A percentile compares a stretch with the other conserved stretches of the same genome.
These are phyloP conservation scores for Vitis rotundifolia DNA, from an alignment of 164 flowering plant species.

Conservation along the genomic window DNA sequence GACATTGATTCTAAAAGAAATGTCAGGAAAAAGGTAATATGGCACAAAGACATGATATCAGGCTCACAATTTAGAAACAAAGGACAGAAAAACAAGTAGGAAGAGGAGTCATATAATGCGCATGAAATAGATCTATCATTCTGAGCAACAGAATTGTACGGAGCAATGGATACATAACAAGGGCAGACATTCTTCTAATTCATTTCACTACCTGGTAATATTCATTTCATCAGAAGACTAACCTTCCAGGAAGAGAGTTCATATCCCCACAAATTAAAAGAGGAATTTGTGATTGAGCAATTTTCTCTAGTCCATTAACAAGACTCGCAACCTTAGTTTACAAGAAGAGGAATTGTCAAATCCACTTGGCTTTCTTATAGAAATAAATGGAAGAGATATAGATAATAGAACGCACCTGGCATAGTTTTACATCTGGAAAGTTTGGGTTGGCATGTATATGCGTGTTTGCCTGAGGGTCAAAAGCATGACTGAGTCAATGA, in stretches of 20 bases:
- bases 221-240: constrained; percentile 10
- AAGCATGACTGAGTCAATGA: not conserved
- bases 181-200: not conserved
- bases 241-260: constrained; percentile 53
- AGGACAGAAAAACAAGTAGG: too few relatives aligned
- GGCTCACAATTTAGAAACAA: too few relatives aligned
- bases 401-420: constrained; percentile 32
- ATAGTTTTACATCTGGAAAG: constrained; percentile 33
- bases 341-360: not conserved
- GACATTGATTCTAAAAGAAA: too few relatives aligned
- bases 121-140: too few relatives aligned
- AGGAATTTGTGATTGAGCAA: constrained; percentile 25
- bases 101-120: too few relatives aligned
- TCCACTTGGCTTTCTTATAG: not conserved
- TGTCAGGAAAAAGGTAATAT: too few relatives aligned
- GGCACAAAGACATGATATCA: too few relatives aligned
- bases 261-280: constrained; percentile 52
- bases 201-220: too few relatives aligned
- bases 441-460: constrained; percentile 28
- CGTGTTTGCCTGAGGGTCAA: constrained; percentile 40
- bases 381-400: not conserved
- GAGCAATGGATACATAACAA: too few relatives aligned
- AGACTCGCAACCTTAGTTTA: constrained; percentile 13
- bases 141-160: too few relatives aligned
- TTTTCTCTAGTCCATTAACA: constrained; percentile 29